These are phyloP conservation scores for Solanum rostratum DNA, from an alignment of 257 asterid genomes.

Conservation along the genomic window DNA sequence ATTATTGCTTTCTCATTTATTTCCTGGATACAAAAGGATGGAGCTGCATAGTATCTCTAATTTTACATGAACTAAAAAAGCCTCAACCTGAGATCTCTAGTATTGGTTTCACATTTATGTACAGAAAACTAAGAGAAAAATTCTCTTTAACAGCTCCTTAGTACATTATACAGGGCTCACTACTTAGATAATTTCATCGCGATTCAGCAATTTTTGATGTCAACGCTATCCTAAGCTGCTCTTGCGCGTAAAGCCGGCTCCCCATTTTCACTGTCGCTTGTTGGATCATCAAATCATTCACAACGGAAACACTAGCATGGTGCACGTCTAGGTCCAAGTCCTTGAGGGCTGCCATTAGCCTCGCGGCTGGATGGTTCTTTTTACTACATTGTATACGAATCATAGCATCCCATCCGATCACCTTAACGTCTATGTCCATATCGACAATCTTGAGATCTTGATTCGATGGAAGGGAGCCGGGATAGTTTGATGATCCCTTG, in stretches of 20 bases:
- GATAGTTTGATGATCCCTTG: constrained; percentile 13
- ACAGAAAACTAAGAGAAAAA: neutral
- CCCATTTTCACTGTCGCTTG: constrained; percentile 80
- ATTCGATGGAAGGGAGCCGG: constrained; percentile 6
- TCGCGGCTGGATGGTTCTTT: constrained; percentile 79
- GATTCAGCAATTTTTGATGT: constrained; percentile 35
- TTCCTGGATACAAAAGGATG: neutral
- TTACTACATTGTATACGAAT: constrained; percentile 58
- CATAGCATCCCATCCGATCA: constrained; percentile 67
- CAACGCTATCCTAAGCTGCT: constrained; percentile 60
- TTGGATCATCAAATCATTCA: constrained; percentile 76
- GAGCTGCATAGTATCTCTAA: neutral
- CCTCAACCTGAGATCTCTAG: neutral
- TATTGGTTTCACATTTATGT: constrained; percentile 5
- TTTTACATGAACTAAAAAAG: neutral
- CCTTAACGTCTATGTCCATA: constrained; percentile 62
- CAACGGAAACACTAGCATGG: constrained; percentile 74
- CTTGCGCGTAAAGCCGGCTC: constrained; percentile 46
- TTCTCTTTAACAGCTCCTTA: neutral
- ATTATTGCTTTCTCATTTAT: neutral
- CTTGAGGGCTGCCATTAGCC: constrained; percentile 55
- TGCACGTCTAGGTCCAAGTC: constrained; percentile 61
- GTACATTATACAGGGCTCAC: neutral
- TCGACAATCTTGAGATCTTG: constrained; percentile 18
- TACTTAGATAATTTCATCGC: constrained; percentile 16